phyloP scores from a whole-genome alignment of 306 rosid genomes.

The Rubus idaeus region DNA sequence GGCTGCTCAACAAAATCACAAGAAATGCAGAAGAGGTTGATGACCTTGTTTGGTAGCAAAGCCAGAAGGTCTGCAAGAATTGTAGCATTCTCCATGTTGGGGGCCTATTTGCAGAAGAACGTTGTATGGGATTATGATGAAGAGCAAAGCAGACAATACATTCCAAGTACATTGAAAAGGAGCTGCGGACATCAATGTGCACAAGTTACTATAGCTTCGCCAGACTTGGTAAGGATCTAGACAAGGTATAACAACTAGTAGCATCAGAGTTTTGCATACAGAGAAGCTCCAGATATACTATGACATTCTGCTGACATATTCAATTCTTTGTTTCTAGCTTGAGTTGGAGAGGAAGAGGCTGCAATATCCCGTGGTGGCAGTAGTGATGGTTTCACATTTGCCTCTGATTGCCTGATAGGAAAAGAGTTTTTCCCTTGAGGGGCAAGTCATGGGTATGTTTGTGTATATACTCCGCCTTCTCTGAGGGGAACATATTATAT shows the following conservation, averaged over 20 bases:
- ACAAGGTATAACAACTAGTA: constrained; percentile 11
- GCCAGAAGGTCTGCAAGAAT: too few relatives aligned
- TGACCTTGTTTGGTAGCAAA: too few relatives aligned
- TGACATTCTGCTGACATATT: constrained; percentile 2
- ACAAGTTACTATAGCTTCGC: too few relatives aligned
- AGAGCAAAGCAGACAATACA: constrained; percentile 23
- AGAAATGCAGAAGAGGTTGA: too few relatives aligned
- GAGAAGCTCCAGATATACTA: not conserved
- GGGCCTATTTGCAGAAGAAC: constrained; percentile 32
- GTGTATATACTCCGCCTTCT: constrained; percentile 26
- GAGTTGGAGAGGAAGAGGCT: constrained; percentile 77
- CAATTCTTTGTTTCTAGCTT: constrained; percentile 42
- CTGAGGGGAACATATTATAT: constrained; percentile 25
- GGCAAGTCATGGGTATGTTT: constrained; percentile 34
- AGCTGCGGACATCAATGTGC: constrained; percentile 3
- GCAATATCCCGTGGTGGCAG: constrained; percentile 53
- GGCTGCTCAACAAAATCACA: too few relatives aligned
- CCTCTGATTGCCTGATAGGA: constrained; percentile 24
- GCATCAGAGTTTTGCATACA: constrained; percentile 13
- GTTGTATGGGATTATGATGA: constrained; percentile 27
- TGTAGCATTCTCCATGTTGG: too few relatives aligned
- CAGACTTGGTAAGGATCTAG: too few relatives aligned
- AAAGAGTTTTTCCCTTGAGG: constrained; percentile 16
- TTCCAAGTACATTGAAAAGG: constrained; percentile 31
- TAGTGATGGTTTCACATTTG: constrained; percentile 36